Evolutionary conservation across 2,329 filamentous ascomycete species (phyloP), one percentile per base, ranked within the genome.

Genomic region (Dendrostoma leiphaemia): DNA sequence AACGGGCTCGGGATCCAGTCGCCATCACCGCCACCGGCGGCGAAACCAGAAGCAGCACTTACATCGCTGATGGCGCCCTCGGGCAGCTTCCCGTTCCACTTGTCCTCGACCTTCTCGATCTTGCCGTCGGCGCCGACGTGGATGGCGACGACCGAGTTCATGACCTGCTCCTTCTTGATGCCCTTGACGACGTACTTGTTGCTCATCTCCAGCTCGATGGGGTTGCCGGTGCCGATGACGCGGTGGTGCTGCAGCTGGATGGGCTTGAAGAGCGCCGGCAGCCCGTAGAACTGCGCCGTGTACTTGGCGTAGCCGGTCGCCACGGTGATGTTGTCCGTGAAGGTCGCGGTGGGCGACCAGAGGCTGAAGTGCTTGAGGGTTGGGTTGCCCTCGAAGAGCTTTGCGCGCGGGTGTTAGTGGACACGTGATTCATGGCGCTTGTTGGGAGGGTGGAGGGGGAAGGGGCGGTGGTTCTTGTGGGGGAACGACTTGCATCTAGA

Each of bases 381-480:
- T 0, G 83, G 81, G 17, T 77, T 74, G 43, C 83, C 83, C 31
- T 80, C 79, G 64, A 86, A 86, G 45, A 86, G 77, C 74, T 78
- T 41, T 15, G 4, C 17, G 19, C 13, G 12, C 13, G 9, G 19
- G 29, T 44, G 5, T 19, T 12, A 37, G 1, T n/a, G n/a, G n/a
- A 19, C 17, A 44, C 13, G 34, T 15, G 13, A 37, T 12, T 45
- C 26, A 23, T 31, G 34, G 26, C 17, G 10, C 6, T 13, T 1
- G 35, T 10, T 5, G 24, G n/a, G 3, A 2, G 35, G 24, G 12
- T 7, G 26, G 1, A 15, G 23, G 10, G 21, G 23, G 9, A 28
- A 12, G 46, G 23, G 13, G 23, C 15, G 2, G 7, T 8, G 6
- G 4, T 7, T 17, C 23, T 13, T 17, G 19, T 34, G 5, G n/a